phyloP scores from a whole-genome alignment of 2,329 filamentous ascomycete species.

The Penicillium glabrum region DNA sequence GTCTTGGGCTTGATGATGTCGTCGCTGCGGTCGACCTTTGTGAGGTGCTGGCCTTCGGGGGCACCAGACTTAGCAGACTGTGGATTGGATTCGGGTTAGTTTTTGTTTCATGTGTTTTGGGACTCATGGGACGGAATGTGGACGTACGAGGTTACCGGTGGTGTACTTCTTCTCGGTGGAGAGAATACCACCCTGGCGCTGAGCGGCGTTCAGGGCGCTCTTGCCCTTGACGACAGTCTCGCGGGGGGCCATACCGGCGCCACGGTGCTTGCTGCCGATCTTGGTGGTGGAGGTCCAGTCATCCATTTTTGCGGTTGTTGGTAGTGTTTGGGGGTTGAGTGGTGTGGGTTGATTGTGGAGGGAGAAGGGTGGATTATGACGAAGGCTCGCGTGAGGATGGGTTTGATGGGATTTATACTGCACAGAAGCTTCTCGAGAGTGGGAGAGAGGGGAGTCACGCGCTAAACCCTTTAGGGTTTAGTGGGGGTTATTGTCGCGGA shows the following conservation, averaged over 20 bases:
- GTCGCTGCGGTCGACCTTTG: constrained; percentile 95
- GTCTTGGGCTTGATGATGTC: constrained; percentile 98
- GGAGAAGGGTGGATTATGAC: constrained; percentile 16
- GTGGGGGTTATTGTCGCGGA: neutral
- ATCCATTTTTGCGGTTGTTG: constrained; percentile 52
- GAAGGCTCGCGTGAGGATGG: constrained; percentile 32
- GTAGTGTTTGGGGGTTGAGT: neutral
- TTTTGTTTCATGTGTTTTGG: neutral
- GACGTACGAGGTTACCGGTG: constrained; percentile 74
- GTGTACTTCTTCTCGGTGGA: constrained; percentile 90
- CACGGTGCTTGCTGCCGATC: constrained; percentile 83
- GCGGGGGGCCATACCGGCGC: constrained; percentile 60
- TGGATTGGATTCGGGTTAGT: constrained; percentile 9
- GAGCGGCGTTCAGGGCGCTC: constrained; percentile 81
- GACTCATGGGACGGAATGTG: neutral
- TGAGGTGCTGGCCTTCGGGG: constrained; percentile 87
- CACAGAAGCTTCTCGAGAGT: constrained; percentile 41
- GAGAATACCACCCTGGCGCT: constrained; percentile 73
- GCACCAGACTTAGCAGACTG: constrained; percentile 49
- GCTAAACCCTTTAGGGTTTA: constrained; percentile 17
- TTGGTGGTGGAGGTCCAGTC: constrained; percentile 90
- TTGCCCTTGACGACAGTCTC: constrained; percentile 90
- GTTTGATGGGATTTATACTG: constrained; percentile 34
- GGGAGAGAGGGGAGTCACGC: constrained; percentile 23
- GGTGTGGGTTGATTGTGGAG: constrained; percentile 3